Percentiles rank a stretch among this genome's conserved stretches.
Conservation (phyloP, 768 basidiomycete species). For the Megacollybia marginata region DNA sequence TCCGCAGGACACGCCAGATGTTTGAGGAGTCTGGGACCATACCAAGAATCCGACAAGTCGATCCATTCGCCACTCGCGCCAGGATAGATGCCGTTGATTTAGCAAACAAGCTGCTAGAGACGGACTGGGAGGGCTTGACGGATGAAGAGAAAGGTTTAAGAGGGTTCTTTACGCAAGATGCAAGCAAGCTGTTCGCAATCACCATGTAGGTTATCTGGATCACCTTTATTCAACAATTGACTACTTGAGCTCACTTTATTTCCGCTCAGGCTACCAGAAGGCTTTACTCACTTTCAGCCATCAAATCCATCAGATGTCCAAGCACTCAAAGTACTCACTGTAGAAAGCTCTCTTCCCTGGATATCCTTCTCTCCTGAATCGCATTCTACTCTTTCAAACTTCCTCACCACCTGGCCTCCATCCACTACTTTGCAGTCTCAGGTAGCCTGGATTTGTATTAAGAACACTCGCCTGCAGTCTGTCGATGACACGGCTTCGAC, state of each 20-base stretch:
- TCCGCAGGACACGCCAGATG: conserved; percentile 8
- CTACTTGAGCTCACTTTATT: not conserved
- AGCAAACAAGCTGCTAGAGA: not conserved
- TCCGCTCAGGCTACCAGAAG: not conserved
- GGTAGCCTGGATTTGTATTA: not conserved
- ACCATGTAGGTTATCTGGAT: not conserved
- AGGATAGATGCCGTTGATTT: conserved; percentile 1
- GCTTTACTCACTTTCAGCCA: not conserved
- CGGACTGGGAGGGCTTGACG: not conserved
- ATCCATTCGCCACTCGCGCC: conserved; percentile 3
- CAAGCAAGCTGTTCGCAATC: not conserved
- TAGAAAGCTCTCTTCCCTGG: not conserved
- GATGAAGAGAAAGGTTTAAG: not conserved
- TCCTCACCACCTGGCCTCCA: not conserved
- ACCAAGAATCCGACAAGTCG: conserved; percentile 7
- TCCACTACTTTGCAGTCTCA: not conserved
- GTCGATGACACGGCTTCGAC: not conserved
- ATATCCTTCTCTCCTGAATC: not conserved
- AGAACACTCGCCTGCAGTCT: not conserved
- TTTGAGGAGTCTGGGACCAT: conserved; percentile 7
- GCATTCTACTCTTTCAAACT: not conserved
- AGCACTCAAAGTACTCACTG: not conserved
- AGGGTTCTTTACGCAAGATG: not conserved
- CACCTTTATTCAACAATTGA: no score
- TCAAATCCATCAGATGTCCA: not conserved